A percentile compares a stretch with the other conserved stretches of the same genome.
phyloP scores from a whole-genome alignment of 768 basidiomycete species.

The Rhizopogon vesiculosus region DNA sequence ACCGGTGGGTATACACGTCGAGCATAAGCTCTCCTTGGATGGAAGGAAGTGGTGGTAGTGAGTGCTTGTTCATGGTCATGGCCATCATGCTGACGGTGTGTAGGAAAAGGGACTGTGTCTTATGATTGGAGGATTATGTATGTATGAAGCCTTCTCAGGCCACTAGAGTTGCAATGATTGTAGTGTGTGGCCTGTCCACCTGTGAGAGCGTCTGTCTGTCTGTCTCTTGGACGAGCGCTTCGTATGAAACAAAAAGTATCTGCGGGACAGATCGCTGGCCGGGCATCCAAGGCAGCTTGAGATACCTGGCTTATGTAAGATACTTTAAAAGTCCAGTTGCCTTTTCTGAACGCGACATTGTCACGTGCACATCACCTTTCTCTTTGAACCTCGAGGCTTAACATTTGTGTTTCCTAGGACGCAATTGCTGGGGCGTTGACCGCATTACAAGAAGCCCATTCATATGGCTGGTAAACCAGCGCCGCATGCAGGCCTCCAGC shows the following conservation, averaged over 20 bases:
- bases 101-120: neutral
- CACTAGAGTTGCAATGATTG: neutral
- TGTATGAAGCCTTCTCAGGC: neutral
- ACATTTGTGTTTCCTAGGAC: neutral
- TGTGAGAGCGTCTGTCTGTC: neutral
- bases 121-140: neutral
- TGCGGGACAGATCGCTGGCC: too few species aligned
- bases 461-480: conserved; percentile 6
- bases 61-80: conserved; percentile 1
- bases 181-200: neutral
- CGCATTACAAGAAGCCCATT: neutral
- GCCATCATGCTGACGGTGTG: neutral
- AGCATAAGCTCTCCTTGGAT: conserved; percentile 56
- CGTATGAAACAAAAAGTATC: neutral
- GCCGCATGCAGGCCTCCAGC: conserved; percentile 18
- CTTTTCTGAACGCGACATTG: neutral
- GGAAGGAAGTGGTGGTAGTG: conserved; percentile 45
- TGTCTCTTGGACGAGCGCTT: neutral
- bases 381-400: neutral
- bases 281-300: too few species aligned
- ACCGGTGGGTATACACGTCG: conserved; percentile 52
- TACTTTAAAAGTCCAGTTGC: neutral
- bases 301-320: too few species aligned
- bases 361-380: conserved; percentile 1
- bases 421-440: neutral